Evolutionary conservation across 2,329 filamentous ascomycete species (phyloP), one percentile per base, ranked within the genome.

Genomic region (Tolypocladium cylindrosporum): DNA sequence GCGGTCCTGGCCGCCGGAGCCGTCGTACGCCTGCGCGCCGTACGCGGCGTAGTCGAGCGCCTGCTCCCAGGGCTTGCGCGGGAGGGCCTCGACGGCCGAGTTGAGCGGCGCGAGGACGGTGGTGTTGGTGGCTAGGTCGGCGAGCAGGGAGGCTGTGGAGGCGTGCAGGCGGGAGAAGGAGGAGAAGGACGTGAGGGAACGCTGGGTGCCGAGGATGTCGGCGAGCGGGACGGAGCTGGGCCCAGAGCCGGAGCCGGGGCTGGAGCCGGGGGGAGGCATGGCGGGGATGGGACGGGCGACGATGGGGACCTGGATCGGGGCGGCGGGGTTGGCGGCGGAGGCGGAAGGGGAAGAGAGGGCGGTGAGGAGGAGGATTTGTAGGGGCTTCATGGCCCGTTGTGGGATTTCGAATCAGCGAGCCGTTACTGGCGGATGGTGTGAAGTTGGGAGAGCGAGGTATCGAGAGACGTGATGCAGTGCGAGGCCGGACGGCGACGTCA

Each of bases 41-140:
- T 88, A 74, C 1, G 72, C 72, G 4, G 78, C 75, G 69, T 94
- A 93, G 63, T 96, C 91, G 56, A 80, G 73, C 0, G 88, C 83
- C 61, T 92, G 78, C 66, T 89, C 90, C 90, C 90, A 96, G 0
- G 92, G 92, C 71, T 97, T 97, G 56, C 88, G 80, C 1, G 91
- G 89, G 31, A 97, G 77, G 1, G 74, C 76, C 63, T 89, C 88
- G 67, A 99, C 84, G 3, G 87, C 91, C 21, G 82, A 85, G 77
- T 99, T 97, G 57, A 89, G 77, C 0, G 94, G 94, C 6, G 92
- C 93, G 3, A 97, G 83, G 31, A 97, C 85, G 2, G 91, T 97
- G 19, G 89, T 89, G 69, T 93, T 92, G 59, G 80, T 73, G 1
- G 75, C 68, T 0, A 79, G 72, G 68, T 90, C 82, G 64, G 88